Conservation (phyloP, 176 grass and related monocot species). For the Avena eriantha region DNA sequence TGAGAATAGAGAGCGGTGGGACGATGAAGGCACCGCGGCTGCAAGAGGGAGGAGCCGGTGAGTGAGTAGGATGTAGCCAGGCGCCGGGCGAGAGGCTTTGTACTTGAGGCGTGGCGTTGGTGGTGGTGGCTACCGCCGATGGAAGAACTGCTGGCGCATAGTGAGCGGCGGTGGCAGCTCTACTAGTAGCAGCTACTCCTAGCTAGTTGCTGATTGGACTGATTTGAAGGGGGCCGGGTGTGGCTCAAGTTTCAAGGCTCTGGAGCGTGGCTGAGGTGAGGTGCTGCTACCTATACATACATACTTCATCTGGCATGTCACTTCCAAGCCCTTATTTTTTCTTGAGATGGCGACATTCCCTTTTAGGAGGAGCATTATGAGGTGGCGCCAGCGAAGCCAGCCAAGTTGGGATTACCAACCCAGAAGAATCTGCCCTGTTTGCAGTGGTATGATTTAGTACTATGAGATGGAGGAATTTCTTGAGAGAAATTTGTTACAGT, state of each 20-base stretch:
- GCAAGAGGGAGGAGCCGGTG: neutral
- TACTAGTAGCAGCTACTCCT: neutral
- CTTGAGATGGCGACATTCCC: neutral
- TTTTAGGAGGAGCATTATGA: slow-evolving; percentile 35
- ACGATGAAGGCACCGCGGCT: neutral
- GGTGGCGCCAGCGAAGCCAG: slow-evolving; percentile 12
- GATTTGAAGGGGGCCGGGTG: slow-evolving; percentile 33
- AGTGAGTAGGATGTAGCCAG: slow-evolving; percentile 1
- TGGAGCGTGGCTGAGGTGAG: slow-evolving; percentile 29
- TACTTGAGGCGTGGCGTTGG: neutral
- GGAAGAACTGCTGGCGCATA: slow-evolving; percentile 13
- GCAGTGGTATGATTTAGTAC: neutral
- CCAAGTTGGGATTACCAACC: neutral
- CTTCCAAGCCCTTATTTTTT: slow-evolving; percentile 11
- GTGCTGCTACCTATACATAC: slow-evolving; percentile 1
- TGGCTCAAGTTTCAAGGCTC: slow-evolving; percentile 44
- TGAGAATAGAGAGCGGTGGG: neutral
- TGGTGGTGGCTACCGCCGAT: neutral
- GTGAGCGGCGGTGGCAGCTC: neutral
- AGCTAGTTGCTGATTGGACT: slow-evolving; percentile 29
- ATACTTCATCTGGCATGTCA: slow-evolving; percentile 49
- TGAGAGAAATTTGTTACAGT: neutral
- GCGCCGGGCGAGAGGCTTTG: neutral
- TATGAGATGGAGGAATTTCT: neutral
- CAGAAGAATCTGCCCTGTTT: neutral